Percentiles rank a stretch among this genome's conserved stretches.
phyloP scores from a whole-genome alignment of 2,329 filamentous ascomycete species.

The Gnomoniopsis sp. region DNA sequence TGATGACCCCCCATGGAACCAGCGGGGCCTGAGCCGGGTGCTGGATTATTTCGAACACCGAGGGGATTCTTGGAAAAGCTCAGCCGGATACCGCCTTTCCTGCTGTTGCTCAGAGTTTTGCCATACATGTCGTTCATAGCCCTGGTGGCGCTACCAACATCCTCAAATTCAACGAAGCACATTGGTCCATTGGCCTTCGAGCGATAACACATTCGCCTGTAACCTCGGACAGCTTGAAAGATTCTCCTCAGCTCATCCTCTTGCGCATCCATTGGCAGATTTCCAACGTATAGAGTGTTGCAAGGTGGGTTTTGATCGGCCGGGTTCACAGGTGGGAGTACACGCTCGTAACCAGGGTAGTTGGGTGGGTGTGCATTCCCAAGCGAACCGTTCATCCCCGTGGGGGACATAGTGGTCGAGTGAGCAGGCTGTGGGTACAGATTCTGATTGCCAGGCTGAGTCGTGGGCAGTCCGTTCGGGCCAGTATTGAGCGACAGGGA shows the following conservation, averaged over 20 bases:
- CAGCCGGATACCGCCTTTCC: constrained; percentile 90
- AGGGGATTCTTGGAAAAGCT: constrained; percentile 98
- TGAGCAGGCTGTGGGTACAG: constrained; percentile 36
- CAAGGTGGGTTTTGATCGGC: constrained; percentile 96
- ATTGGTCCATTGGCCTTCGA: constrained; percentile 95
- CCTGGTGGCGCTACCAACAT: constrained; percentile 87
- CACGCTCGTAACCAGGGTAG: constrained; percentile 1
- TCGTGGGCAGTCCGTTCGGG: constrained; percentile 52
- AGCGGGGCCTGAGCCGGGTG: constrained; percentile 37
- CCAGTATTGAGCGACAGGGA: constrained; percentile 68
- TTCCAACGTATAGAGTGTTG: constrained; percentile 98
- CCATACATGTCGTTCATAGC: constrained; percentile 88
- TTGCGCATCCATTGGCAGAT: constrained; percentile 85
- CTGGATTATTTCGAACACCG: constrained; percentile 79
- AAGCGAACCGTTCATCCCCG: constrained; percentile 39
- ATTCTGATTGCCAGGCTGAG: constrained; percentile 37
- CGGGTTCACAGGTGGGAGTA: constrained; percentile 75
- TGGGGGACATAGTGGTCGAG: constrained; percentile 53
- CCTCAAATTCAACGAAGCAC: constrained; percentile 99
- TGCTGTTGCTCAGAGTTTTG: constrained; percentile 79
- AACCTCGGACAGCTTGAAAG: constrained; percentile 90
- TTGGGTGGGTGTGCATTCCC: neutral
- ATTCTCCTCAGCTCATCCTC: constrained; percentile 94
- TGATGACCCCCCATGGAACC: constrained; percentile 52
- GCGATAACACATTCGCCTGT: constrained; percentile 91